Base-by-base conservation (phyloP, 2,329 filamentous ascomycete genomes). In the Beauveria sp. region DNA sequence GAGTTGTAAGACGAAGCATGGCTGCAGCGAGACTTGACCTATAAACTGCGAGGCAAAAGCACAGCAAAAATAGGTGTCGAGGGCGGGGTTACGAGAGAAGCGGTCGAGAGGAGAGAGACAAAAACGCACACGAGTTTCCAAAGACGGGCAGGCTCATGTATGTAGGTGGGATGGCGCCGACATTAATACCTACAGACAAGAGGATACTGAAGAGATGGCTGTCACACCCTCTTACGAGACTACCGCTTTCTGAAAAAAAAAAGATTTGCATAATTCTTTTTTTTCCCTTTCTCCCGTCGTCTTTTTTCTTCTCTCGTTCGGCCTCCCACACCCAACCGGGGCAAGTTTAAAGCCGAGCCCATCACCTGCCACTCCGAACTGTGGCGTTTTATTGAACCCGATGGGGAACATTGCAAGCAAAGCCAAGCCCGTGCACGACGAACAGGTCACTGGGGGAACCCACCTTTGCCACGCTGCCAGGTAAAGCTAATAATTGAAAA, bases 1-100 rank as follows among this genome's bases (percentile, higher is more conserved):
- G 50, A 16, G 63, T n/a, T n/a, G 62, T 66, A 55, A 66, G 50
- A 30, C 55, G 59, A 61, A 57, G 48, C 68, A 69, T 70, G 26
- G 41, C 48, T 24, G 26, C 44, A 24, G 16, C 22, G 22, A n/a
- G 3, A 10, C 30, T 34, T 14, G 30, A 34, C 30, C 30, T 34
- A 34, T 34, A 14, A 34, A 34, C 3, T 34, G 30, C 30, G 30
- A 34, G 30, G 30, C 10, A 34, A 34, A 34, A 34, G 10, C 10
- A 34, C 30, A 12, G 10, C 30, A 34, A 34, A 0, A 34, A n/a
- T 26, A 30, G 20, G 34, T 43, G 46, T 34, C n/a, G 5, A 20
- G 2, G 26, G 26, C 16, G 10, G 28, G 48, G 28, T 28, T 5
- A 34, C 28, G 48, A 37, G 28, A 37, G 48, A 14, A n/a, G 28